phyloP scores from a whole-genome alignment of 2,329 filamentous ascomycete genomes.

The Aureobasidium melanogenum region DNA sequence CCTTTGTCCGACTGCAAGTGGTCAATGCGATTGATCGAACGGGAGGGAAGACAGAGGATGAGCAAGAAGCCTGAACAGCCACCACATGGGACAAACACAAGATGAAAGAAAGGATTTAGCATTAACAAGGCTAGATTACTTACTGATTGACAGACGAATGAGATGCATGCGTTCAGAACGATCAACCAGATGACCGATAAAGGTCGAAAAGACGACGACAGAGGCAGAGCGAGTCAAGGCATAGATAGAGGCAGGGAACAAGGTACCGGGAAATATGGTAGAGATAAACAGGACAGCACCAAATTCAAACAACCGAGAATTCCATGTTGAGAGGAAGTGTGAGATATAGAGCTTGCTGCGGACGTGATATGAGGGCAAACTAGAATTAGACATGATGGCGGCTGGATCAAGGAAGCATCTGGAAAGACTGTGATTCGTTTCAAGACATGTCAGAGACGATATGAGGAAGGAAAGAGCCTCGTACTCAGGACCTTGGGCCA shows the following conservation, averaged over 20 bases:
- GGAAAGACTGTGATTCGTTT: background rate
- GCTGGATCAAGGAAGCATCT: background rate
- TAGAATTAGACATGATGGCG: background rate
- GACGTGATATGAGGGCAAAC: background rate
- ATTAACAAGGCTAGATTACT: background rate
- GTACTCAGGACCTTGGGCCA: background rate
- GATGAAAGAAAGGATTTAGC: background rate
- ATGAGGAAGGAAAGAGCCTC: background rate
- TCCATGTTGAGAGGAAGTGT: slow-evolving; percentile 42
- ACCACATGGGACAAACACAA: background rate
- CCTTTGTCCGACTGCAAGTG: slow-evolving; percentile 24
- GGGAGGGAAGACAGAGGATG: background rate
- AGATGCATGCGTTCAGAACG: slow-evolving; percentile 30
- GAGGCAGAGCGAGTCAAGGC: slow-evolving; percentile 51
- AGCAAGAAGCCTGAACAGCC: background rate
- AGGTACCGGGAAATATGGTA: slow-evolving; percentile 41
- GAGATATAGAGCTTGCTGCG: slow-evolving; percentile 32
- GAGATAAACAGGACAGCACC: slow-evolving; percentile 42
- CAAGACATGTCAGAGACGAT: background rate
- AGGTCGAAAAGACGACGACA: slow-evolving; percentile 50
- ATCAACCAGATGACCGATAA: slow-evolving; percentile 54
- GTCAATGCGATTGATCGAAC: background rate
- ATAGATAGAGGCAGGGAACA: slow-evolving; percentile 61
- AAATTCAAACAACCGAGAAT: slow-evolving; percentile 41
- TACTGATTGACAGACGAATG: slow-evolving; percentile 31